These are phyloP conservation scores for Acorus calamus DNA, from an alignment of 106 monocot genomes.

Conservation along the genomic window DNA sequence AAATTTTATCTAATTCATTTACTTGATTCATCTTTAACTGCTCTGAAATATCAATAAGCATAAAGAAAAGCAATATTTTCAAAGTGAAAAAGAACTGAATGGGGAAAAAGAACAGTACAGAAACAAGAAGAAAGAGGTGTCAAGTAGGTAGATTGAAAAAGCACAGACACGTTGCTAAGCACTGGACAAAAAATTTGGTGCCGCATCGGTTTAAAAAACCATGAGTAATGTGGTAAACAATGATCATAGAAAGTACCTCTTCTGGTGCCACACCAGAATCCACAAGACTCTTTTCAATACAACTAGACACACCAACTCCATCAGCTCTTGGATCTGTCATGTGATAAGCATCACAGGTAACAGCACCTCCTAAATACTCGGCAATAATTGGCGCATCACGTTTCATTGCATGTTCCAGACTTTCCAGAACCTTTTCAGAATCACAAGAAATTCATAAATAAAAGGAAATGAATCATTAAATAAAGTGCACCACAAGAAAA, in stretches of 20 bases:
- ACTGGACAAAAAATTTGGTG: neutral
- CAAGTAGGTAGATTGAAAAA: neutral
- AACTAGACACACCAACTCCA: conserved; percentile 88
- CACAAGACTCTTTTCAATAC: conserved; percentile 78
- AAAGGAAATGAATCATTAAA: too few relatives aligned
- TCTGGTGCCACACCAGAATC: conserved; percentile 90
- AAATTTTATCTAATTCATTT: neutral
- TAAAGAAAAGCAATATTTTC: too few relatives aligned
- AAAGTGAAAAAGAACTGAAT: too few relatives aligned
- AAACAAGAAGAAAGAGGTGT: neutral
- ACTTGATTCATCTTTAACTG: too few relatives aligned
- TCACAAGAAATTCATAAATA: too few relatives aligned
- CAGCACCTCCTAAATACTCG: conserved; percentile 93
- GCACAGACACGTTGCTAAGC: neutral
- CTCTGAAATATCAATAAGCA: too few relatives aligned
- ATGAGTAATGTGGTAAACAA: neutral
- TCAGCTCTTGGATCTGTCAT: conserved; percentile 98
- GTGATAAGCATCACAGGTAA: conserved; percentile 99
- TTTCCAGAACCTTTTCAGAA: conserved; percentile 74
- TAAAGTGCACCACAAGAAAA: too few relatives aligned
- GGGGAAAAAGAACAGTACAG: neutral
- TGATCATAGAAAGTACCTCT: conserved; percentile 44
- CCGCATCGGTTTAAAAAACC: neutral
- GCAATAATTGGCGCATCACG: conserved; percentile 90
- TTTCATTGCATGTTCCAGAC: conserved; percentile 94